These are phyloP conservation scores for Globisporangium carolinianum DNA, from an alignment of 352 stramenopile genomes.

Conservation along the genomic window DNA sequence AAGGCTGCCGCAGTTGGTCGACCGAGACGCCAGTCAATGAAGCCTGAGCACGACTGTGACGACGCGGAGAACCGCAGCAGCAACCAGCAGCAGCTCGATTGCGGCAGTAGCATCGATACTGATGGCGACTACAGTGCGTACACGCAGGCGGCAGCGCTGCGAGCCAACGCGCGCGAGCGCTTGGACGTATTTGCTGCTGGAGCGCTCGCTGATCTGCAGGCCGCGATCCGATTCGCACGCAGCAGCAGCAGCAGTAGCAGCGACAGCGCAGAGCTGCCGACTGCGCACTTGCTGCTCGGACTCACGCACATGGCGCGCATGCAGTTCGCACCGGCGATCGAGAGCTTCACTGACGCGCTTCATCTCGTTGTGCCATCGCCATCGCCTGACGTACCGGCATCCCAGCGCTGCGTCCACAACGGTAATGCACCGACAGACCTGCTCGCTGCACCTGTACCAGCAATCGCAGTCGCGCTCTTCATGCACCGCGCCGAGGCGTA, in stretches of 20 bases:
- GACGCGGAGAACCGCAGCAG: neutral
- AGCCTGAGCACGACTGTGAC: neutral
- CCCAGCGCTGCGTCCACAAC: no score
- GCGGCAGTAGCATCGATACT: no score
- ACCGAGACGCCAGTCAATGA: no score
- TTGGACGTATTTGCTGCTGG: conserved; percentile 11
- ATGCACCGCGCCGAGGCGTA: conserved; percentile 40
- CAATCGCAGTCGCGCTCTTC: conserved; percentile 27
- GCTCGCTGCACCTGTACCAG: conserved; percentile 13
- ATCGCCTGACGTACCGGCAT: no score
- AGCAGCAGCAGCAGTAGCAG: neutral
- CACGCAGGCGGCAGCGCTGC: conserved; percentile 6
- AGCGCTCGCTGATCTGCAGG: conserved; percentile 27
- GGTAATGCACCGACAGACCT: neutral
- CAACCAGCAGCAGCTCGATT: conserved; percentile 1
- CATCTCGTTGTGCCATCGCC: conserved; percentile 10
- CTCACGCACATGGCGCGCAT: conserved; percentile 26
- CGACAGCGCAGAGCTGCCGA: conserved; percentile 18
- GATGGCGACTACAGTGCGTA: neutral
- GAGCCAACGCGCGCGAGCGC: conserved; percentile 8
- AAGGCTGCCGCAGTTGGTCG: no score
- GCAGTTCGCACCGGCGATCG: conserved; percentile 24
- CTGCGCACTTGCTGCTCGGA: conserved; percentile 29
- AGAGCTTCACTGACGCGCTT: conserved; percentile 40
- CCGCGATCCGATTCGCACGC: conserved; percentile 12